Base-by-base conservation (phyloP, 169 alveolate species). In the Pseudocohnilembus persalinus region DNA sequence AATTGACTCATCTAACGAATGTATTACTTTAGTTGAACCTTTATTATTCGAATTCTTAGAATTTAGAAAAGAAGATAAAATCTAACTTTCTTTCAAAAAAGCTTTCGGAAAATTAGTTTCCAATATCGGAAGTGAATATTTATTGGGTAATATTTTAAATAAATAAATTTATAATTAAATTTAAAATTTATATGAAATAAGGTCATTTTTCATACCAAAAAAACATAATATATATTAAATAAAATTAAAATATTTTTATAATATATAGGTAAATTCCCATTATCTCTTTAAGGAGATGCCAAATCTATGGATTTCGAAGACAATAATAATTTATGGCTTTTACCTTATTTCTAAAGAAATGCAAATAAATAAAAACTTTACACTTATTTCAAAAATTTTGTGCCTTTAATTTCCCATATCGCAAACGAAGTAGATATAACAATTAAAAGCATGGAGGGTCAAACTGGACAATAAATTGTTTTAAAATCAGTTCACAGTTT, bases 241-340 rank as follows among this genome's bases (percentile, higher is more conserved):
- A 11, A 49, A 49, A 49, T 11, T 49, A 11, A 49, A 20, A 49
- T 11, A 49, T 49, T 49, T 11, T 20, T 11, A 49, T 49, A 11
- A 11, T 49, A 49, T 49, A 11, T 49, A 49, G 68, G 20, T 11
- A 49, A 49, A 73, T 82, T 82, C 75, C 87, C 87, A 0, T 27
- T 82, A 11, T 33, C 30, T 73, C n/a, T 75, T 20, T 35, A 75
- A 27, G 87, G 73, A 0, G 34, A 86, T 64, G 87, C 87, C 63
- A 49, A 80, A 25, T 86, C 78, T 65, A 73, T 74, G 31, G 83
- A 80, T 74, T 86, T 86, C 65, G 90, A 86, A 80, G 90, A 86
- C 27, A 63, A 81, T 34, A 78, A 81, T 20, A 86, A 76, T 63
- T 74, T 77, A 11, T 86, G 90, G 90, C 80, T 86, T 33, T 29